Percentiles rank a stretch among this genome's conserved stretches.
Evolutionary conservation across 2,329 filamentous ascomycete genomes (phyloP).

Genomic region (Cyphellophora attinorum): DNA sequence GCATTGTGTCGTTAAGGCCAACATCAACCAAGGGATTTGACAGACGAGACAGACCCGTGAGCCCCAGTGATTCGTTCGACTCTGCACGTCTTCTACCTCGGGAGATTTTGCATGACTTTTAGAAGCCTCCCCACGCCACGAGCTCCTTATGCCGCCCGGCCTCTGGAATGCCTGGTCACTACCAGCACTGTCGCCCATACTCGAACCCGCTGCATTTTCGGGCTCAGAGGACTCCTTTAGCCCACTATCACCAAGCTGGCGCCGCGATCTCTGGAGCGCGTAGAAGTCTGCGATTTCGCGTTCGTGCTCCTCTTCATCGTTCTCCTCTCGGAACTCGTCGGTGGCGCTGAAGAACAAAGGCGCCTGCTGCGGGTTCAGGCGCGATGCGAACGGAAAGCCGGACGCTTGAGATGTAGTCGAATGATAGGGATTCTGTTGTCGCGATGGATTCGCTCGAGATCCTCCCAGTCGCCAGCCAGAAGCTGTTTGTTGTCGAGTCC

Average conservation of each 20-base stretch:
- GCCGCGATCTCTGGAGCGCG: constrained; percentile 78
- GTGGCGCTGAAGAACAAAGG: constrained; percentile 90
- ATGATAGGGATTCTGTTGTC: constrained; percentile 63
- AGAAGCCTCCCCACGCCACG: constrained; percentile 43
- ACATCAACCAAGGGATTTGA: constrained; percentile 77
- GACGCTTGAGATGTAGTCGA: constrained; percentile 60
- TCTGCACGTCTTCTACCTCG: constrained; percentile 25
- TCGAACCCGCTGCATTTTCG: constrained; percentile 56
- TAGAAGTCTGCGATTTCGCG: constrained; percentile 90
- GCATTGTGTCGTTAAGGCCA: constrained; percentile 60
- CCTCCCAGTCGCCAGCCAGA: constrained; percentile 11
- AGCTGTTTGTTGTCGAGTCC: constrained; percentile 11
- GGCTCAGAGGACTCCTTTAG: constrained; percentile 78
- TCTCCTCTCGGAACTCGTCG: constrained; percentile 84
- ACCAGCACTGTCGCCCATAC: constrained; percentile 40
- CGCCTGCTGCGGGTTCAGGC: constrained; percentile 63
- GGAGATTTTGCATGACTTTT: constrained; percentile 29
- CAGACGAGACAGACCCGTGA: constrained; percentile 29
- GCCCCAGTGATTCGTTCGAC: constrained; percentile 19
- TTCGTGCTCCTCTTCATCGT: constrained; percentile 84
- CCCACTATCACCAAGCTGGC: constrained; percentile 76
- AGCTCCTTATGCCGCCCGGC: constrained; percentile 45
- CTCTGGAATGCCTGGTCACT: constrained; percentile 22
- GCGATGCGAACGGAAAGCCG: constrained; percentile 69
- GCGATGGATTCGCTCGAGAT: constrained; percentile 26